Evolutionary conservation across 2,329 filamentous ascomycete genomes (phyloP).

Genomic region (Aspergillus pseudonomiae): DNA sequence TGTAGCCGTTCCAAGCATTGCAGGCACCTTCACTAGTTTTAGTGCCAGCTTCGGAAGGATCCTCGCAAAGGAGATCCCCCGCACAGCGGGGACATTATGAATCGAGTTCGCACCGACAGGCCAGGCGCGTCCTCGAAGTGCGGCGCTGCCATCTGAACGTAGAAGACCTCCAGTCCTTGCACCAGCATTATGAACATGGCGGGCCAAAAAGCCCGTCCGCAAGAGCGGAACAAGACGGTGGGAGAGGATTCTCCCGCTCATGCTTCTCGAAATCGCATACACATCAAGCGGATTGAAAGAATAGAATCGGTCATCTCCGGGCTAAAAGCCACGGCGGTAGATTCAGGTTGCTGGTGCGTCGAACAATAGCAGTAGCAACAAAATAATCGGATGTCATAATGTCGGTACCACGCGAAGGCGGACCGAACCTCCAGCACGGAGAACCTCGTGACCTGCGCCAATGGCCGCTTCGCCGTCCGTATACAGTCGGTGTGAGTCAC

Average conservation of each 20-base stretch:
- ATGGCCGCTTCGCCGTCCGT: conserved; percentile 35
- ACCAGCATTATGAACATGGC: conserved; percentile 64
- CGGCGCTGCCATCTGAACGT: conserved; percentile 65
- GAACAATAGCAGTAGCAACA: conserved; percentile 4
- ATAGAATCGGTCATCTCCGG: conserved; percentile 26
- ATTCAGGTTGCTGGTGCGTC: conserved; percentile 9
- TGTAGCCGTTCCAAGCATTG: conserved; percentile 86
- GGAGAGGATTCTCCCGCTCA: conserved; percentile 76
- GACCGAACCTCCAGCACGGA: conserved; percentile 19
- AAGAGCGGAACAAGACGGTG: conserved; percentile 70
- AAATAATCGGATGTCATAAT: conserved; percentile 1
- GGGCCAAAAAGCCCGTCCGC: conserved; percentile 62
- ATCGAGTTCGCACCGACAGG: conserved; percentile 77
- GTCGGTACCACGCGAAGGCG: conserved; percentile 6
- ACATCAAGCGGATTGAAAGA: conserved; percentile 21
- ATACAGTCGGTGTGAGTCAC: conserved; percentile 33
- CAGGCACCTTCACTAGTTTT: conserved; percentile 85
- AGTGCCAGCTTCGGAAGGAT: conserved; percentile 82
- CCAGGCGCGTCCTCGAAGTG: conserved; percentile 68
- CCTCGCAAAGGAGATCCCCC: conserved; percentile 68
- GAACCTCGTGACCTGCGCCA: conserved; percentile 37
- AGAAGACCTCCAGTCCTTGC: conserved; percentile 71
- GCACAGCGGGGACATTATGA: conserved; percentile 72
- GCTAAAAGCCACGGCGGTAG: conserved; percentile 18
- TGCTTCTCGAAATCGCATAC: conserved; percentile 49